Evolutionary conservation across 2,329 filamentous ascomycete genomes (phyloP).

Genomic region (Ceratocystis lukuohia): DNA sequence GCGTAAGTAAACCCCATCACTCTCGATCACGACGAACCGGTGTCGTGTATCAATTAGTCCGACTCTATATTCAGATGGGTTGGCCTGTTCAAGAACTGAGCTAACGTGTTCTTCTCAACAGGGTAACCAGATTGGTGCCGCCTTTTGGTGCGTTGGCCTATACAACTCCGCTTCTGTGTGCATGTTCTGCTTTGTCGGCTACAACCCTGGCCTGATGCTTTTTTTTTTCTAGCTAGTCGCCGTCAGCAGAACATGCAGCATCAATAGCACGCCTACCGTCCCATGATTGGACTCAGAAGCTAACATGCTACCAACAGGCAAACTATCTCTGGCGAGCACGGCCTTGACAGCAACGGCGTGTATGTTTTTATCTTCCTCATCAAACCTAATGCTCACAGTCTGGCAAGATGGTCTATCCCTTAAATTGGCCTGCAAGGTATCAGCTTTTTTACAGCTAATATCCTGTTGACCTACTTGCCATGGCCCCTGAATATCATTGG

Average conservation of each 20-base stretch:
- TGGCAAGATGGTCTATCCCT: not conserved
- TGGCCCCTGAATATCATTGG: slow-evolving; percentile 13
- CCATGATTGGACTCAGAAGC: slow-evolving; percentile 17
- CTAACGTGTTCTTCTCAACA: slow-evolving; percentile 35
- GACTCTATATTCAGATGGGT: not conserved
- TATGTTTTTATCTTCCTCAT: slow-evolving; percentile 37
- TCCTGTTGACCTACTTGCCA: not conserved
- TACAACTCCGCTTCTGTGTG: not conserved
- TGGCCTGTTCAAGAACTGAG: slow-evolving; percentile 1
- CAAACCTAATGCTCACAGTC: not conserved
- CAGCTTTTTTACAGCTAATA: not conserved
- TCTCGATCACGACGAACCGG: not conserved
- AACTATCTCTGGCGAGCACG: slow-evolving; percentile 80
- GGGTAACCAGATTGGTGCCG: slow-evolving; percentile 99
- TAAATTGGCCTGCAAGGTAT: not conserved
- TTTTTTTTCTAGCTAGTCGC: not conserved
- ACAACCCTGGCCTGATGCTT: not conserved
- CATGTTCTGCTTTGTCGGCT: not conserved
- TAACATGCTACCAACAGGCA: slow-evolving; percentile 44
- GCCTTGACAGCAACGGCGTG: slow-evolving; percentile 94
- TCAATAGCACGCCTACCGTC: not conserved
- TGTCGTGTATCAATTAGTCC: slow-evolving; percentile 17
- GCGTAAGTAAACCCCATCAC: slow-evolving; percentile 46
- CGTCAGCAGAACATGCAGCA: not conserved
- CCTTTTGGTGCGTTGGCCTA: slow-evolving; percentile 66